These are phyloP conservation scores for Herpetomonas muscarum DNA, from an alignment of 208 protist genomes.

Conservation along the genomic window DNA sequence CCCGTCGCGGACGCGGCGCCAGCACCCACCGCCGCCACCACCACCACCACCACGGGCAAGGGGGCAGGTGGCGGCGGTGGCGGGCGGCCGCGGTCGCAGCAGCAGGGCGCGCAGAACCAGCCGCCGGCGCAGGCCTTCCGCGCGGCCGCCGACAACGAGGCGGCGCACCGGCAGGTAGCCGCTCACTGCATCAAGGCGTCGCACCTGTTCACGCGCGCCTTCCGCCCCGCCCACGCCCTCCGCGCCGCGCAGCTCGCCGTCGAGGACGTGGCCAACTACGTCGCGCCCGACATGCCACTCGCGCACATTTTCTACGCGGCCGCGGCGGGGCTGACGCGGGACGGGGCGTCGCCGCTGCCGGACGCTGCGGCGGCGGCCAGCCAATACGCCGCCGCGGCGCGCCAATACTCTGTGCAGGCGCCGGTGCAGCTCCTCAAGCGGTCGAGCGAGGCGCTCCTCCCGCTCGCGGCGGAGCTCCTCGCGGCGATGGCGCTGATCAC, in stretches of 20 bases:
- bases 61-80: neutral
- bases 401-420: neutral
- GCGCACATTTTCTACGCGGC: neutral
- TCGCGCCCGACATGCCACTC: neutral
- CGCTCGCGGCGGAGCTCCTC: conserved; percentile 45
- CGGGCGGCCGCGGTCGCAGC: neutral
- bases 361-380: neutral
- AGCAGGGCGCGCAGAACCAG: conserved; percentile 5
- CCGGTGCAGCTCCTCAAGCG: neutral
- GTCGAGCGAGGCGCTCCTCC: conserved; percentile 7
- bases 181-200: conserved; percentile 15
- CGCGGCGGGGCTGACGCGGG: neutral
- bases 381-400: neutral
- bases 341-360: neutral
- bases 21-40: neutral
- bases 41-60: neutral
- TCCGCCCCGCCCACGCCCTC: conserved; percentile 19
- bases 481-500: conserved; percentile 36
- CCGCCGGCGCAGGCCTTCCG: conserved; percentile 1
- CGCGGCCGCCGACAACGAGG: neutral
- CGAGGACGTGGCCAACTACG: conserved; percentile 16
- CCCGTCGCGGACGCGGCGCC: neutral
- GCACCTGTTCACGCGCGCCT: conserved; percentile 25
- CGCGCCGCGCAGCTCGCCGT: conserved; percentile 17
- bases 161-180: conserved; percentile 4